Evolutionary conservation across 2,329 filamentous ascomycete genomes (phyloP), one percentile per base, ranked within the genome.

Genomic region (Fusarium brachygibbosum): DNA sequence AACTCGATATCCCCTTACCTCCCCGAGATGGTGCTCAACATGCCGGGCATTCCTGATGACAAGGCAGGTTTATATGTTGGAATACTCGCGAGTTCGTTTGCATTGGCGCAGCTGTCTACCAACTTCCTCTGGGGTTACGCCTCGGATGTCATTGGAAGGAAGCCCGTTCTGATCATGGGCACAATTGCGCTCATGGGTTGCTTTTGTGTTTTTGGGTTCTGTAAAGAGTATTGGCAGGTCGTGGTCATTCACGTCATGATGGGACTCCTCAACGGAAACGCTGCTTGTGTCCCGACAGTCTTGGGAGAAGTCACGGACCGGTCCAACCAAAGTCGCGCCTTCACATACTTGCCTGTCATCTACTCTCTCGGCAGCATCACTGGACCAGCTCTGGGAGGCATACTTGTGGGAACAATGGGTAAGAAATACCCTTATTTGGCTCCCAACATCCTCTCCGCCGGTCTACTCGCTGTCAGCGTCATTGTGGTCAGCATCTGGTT

Each of bases 1-100:
- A 99, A 99, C 79, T 97, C 94, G 23, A 98, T 99, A 75, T 92
- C 91, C 13, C 96, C 96, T 1, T 99, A 99, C 79, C 87, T 99
- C 3, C 96, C 96, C 1, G 88, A 94, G 73, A 98, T 99, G 95
- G 90, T 94, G 2, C 88, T 89, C 23, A 90, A 89, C 1, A 98
- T 98, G 77, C 92, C 93, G 2, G 93, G 93, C 66, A 90, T 98
- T 21, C 86, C 91, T 21, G 80, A 86, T 3, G 85, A 84, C 8
- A 84, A 94, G 73, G 91, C 91, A 32, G 96, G 95, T 1, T 77
- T 98, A 41, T 98, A 97, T 77, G 94, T 98, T 1, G 96, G 96
- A 16, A 84, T 94, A 46, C 90, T 98, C 48, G 96, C 95, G 1
- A 97, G 93, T 10, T 88, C 93, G 0, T 99, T 99, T 78, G 96